Conservation (phyloP, 164 flowering plant species). For the Nymphaea colorata region DNA sequence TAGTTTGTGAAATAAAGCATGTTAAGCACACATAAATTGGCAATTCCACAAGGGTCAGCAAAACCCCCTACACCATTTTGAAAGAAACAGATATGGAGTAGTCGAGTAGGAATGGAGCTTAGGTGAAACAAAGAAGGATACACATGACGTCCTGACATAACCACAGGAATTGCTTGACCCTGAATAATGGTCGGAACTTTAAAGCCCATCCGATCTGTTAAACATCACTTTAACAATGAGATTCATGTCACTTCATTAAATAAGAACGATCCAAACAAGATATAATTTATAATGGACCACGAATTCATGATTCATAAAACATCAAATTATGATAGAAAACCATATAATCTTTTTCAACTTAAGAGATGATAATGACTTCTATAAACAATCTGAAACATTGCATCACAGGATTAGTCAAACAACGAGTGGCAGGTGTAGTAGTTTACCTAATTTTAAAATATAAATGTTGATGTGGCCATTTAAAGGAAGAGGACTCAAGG, state of each 20-base stretch:
- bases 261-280: not conserved
- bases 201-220: conserved; percentile 65
- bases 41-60: too few relatives aligned
- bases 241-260: not conserved
- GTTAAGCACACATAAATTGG: too few relatives aligned
- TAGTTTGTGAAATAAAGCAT: too few relatives aligned
- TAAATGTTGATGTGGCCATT: too few relatives aligned
- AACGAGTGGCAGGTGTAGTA: too few relatives aligned
- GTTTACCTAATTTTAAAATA: too few relatives aligned
- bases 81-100: not conserved
- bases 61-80: not conserved
- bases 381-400: too few relatives aligned
- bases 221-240: not conserved
- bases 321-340: not conserved
- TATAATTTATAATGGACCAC: not conserved
- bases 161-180: conserved; percentile 79
- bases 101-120: not conserved
- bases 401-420: too few relatives aligned
- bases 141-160: conserved; percentile 80
- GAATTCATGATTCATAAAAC: not conserved
- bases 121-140: conserved; percentile 16
- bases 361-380: too few relatives aligned
- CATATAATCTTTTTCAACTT: not conserved
- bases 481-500: too few relatives aligned
- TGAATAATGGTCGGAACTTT: conserved; percentile 74